Evolutionary conservation across 2,329 filamentous ascomycete species (phyloP).

Genomic region (Cyphellophora attinorum): DNA sequence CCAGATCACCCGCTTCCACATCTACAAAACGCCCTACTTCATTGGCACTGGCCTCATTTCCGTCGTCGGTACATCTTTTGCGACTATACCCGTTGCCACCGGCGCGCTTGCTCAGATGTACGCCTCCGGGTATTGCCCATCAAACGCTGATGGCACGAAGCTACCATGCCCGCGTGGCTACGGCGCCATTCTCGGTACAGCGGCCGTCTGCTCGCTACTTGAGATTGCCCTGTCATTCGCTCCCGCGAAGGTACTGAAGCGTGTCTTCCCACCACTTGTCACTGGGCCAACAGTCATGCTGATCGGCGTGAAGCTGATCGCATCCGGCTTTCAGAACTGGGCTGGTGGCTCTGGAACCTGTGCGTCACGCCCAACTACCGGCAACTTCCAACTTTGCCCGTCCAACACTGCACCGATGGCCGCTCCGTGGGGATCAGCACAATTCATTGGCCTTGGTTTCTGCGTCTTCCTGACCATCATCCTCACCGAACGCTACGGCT

Average conservation of each 20-base stretch:
- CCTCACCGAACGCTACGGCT: slow-evolving; percentile 58
- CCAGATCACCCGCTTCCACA: slow-evolving; percentile 58
- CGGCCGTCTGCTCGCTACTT: slow-evolving; percentile 37
- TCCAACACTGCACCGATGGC: slow-evolving; percentile 49
- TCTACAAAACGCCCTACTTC: slow-evolving; percentile 53
- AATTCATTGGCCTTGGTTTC: slow-evolving; percentile 60
- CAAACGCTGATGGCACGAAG: slow-evolving; percentile 44
- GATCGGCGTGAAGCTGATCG: slow-evolving; percentile 56
- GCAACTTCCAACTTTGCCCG: slow-evolving; percentile 49
- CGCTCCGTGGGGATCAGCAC: slow-evolving; percentile 52
- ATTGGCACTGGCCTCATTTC: slow-evolving; percentile 58
- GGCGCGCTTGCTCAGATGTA: slow-evolving; percentile 57
- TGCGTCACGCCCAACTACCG: slow-evolving; percentile 25
- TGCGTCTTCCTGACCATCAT: slow-evolving; percentile 60
- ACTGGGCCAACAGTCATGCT: slow-evolving; percentile 59
- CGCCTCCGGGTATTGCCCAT: slow-evolving; percentile 52
- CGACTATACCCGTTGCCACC: slow-evolving; percentile 55
- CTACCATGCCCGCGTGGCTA: slow-evolving; percentile 58
- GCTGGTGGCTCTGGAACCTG: slow-evolving; percentile 52
- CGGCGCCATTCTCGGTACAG: slow-evolving; percentile 54
- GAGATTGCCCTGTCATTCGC: slow-evolving; percentile 59
- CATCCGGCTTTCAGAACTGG: slow-evolving; percentile 57
- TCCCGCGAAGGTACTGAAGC: slow-evolving; percentile 48
- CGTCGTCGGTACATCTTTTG: slow-evolving; percentile 59
- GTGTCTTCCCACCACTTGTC: slow-evolving; percentile 58